A percentile compares a stretch with the other conserved stretches of the same genome.
phyloP scores from a whole-genome alignment of 1,139 yeast species.

The Yamadazyma blattariae region DNA sequence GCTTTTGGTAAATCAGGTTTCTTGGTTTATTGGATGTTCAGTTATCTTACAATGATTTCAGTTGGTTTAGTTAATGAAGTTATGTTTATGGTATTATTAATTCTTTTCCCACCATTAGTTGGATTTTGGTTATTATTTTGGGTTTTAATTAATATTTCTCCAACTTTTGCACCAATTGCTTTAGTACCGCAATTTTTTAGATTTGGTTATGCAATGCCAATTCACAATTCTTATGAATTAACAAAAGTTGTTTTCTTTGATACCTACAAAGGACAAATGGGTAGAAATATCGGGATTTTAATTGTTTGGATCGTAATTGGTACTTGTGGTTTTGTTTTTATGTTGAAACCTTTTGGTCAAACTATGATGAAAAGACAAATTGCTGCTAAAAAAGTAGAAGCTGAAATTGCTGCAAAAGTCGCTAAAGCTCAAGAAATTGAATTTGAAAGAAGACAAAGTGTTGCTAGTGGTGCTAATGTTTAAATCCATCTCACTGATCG shows the following conservation, averaged over 20 bases:
- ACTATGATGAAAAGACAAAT: slow-evolving; percentile 24
- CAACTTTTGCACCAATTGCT: slow-evolving; percentile 38
- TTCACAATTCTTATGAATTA: slow-evolving; percentile 36
- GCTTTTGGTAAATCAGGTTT: slow-evolving; percentile 44
- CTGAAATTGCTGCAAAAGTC: slow-evolving; percentile 5
- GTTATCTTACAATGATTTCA: slow-evolving; percentile 41
- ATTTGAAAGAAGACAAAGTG: too few relatives aligned
- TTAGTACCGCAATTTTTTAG: slow-evolving; percentile 31
- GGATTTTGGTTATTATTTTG: slow-evolving; percentile 45
- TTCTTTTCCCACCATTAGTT: slow-evolving; percentile 34
- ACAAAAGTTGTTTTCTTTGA: slow-evolving; percentile 37
- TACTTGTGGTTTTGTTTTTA: slow-evolving; percentile 40
- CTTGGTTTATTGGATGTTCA: slow-evolving; percentile 43
- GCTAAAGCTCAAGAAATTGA: too few relatives aligned
- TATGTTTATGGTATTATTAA: slow-evolving; percentile 29
- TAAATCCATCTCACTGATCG: background rate
- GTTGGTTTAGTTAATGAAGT: slow-evolving; percentile 44
- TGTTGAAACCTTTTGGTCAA: slow-evolving; percentile 26
- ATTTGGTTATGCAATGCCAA: slow-evolving; percentile 39
- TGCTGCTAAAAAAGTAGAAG: slow-evolving; percentile 14
- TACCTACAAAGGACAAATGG: slow-evolving; percentile 35
- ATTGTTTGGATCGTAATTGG: slow-evolving; percentile 32
- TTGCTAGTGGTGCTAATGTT: too few relatives aligned
- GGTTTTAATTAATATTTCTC: slow-evolving; percentile 37
- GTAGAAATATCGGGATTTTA: slow-evolving; percentile 35